These are phyloP conservation scores for Melampsora americana DNA, from an alignment of 1,284 basidiomycete genomes.

Conservation along the genomic window DNA sequence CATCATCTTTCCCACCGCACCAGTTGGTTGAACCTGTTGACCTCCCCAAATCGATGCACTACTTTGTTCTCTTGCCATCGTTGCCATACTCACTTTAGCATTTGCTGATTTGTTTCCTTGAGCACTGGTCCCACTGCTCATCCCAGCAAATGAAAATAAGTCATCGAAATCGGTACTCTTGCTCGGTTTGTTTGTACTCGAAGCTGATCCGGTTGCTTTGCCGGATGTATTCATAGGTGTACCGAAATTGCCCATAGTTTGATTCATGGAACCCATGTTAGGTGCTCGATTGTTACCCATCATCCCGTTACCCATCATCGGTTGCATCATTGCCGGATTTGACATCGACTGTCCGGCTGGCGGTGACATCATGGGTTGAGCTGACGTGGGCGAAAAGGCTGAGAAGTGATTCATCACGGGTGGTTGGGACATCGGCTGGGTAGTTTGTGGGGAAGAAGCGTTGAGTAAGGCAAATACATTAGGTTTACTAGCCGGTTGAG, in stretches of 20 bases:
- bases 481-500: conserved; percentile 16
- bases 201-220: neutral
- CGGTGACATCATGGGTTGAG: neutral
- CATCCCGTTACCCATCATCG: conserved; percentile 19
- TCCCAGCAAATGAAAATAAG: conserved; percentile 36
- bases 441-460: conserved; percentile 2
- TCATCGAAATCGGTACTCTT: conserved; percentile 35
- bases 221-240: neutral
- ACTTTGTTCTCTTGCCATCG: conserved; percentile 41
- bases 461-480: conserved; percentile 37
- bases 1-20: neutral
- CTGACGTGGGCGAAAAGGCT: neutral
- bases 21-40: neutral
- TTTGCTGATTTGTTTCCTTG: neutral
- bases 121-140: conserved; percentile 10
- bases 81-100: conserved; percentile 32
- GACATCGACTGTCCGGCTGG: conserved; percentile 17
- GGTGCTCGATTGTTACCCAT: conserved; percentile 13
- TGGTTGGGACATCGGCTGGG: neutral
- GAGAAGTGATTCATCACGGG: neutral
- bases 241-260: neutral
- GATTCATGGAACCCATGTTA: neutral
- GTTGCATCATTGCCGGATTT: conserved; percentile 32
- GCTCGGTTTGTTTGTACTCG: neutral
- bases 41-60: conserved; percentile 43